A percentile compares a stretch with the other conserved stretches of the same genome.
phyloP scores from a whole-genome alignment of 306 rosid genomes.

The Lotus japonicus region DNA sequence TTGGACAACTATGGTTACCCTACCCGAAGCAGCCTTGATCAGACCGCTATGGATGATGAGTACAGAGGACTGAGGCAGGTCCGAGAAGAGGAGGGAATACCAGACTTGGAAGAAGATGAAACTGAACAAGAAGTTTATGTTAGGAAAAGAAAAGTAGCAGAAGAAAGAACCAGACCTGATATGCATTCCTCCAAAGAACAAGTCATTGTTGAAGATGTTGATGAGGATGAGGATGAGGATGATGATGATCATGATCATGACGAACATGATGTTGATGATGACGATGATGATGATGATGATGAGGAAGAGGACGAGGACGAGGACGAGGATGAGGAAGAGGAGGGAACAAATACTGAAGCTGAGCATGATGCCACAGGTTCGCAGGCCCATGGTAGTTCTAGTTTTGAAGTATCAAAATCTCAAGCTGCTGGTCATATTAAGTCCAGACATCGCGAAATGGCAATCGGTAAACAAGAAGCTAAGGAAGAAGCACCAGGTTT shows the following conservation, averaged over 20 bases:
- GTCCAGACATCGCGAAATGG: slow-evolving; percentile 44
- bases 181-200: slow-evolving; percentile 42
- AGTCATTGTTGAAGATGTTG: slow-evolving; percentile 60
- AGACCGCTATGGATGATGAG: slow-evolving; percentile 51
- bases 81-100: slow-evolving; percentile 91
- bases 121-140: slow-evolving; percentile 46
- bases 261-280: slow-evolving; percentile 47
- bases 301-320: slow-evolving; percentile 42
- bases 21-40: slow-evolving; percentile 39
- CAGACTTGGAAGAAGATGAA: slow-evolving; percentile 75
- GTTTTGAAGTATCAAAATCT: slow-evolving; percentile 44
- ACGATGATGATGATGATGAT: slow-evolving; percentile 12
- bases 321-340: slow-evolving; percentile 31
- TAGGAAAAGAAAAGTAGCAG: slow-evolving; percentile 32
- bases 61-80: slow-evolving; percentile 61
- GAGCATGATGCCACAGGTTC: slow-evolving; percentile 23
- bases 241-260: slow-evolving; percentile 58
- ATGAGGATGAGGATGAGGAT: slow-evolving; percentile 45
- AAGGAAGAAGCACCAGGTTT: slow-evolving; percentile 72
- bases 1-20: slow-evolving; percentile 76
- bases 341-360: slow-evolving; percentile 29
- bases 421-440: slow-evolving; percentile 44
- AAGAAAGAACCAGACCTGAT: slow-evolving; percentile 38
- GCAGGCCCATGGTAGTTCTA: slow-evolving; percentile 24
- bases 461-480: slow-evolving; percentile 32